phyloP scores from a whole-genome alignment of 139 green algal species.

The Eudorina sp. region DNA sequence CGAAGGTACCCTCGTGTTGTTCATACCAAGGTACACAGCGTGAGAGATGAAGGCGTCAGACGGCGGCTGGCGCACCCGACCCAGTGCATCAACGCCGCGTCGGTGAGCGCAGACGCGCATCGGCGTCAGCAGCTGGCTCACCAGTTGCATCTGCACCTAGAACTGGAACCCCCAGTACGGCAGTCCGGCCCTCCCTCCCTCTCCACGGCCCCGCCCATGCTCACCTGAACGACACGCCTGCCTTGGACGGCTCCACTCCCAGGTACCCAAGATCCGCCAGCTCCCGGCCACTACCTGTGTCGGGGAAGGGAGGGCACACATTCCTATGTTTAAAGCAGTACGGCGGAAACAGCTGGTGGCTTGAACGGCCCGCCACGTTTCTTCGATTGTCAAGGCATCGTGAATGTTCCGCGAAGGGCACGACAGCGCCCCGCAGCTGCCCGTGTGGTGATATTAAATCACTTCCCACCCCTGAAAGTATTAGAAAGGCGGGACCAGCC shows the following conservation, averaged over 20 bases:
- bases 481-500: too few relatives aligned
- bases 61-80: neutral
- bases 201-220: neutral
- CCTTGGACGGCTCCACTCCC: conserved; percentile 58
- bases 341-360: neutral
- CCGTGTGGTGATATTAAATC: too few relatives aligned
- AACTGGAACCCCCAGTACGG: too few relatives aligned
- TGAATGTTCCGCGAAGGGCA: neutral
- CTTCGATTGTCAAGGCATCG: neutral
- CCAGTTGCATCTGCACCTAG: too few relatives aligned
- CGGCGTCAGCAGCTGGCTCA: too few relatives aligned
- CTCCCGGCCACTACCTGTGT: conserved; percentile 76
- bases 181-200: too few relatives aligned
- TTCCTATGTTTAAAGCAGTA: neutral
- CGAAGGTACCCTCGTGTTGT: neutral
- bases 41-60: too few relatives aligned
- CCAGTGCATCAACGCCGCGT: neutral
- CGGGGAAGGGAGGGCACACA: neutral
- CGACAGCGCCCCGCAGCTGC: too few relatives aligned
- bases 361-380: neutral
- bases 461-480: too few relatives aligned
- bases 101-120: neutral
- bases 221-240: conserved; percentile 71
- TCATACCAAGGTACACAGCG: too few relatives aligned
- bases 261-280: conserved; percentile 68